Percentiles rank a stretch among this genome's conserved stretches.
Conservation (phyloP, 345 rosid genomes). For the Citrus glauca region DNA sequence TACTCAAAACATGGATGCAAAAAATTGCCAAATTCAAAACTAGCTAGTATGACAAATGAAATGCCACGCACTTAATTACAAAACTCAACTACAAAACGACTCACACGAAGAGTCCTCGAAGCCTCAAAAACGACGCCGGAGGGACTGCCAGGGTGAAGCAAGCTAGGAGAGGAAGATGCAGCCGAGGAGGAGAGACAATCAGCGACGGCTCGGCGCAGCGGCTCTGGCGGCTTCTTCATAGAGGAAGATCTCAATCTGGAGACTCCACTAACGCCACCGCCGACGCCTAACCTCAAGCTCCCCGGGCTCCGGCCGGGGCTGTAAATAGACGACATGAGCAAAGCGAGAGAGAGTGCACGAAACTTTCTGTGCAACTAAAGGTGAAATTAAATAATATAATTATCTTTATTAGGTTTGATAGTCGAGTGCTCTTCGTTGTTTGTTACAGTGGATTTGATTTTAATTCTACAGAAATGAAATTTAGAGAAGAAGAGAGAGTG, state of each 20-base stretch:
- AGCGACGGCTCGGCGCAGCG: conserved; percentile 85
- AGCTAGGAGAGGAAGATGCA: conserved; percentile 39
- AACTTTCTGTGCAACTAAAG: background rate
- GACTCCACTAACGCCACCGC: conserved; percentile 29
- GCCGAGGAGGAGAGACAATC: conserved; percentile 66
- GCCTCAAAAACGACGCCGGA: conserved; percentile 63
- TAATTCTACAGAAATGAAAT: conserved; percentile 19
- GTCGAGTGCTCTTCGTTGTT: background rate
- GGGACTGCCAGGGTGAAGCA: conserved; percentile 54
- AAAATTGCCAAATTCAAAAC: background rate
- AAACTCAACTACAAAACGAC: conserved; percentile 25
- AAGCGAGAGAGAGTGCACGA: background rate
- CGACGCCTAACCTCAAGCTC: conserved; percentile 44
- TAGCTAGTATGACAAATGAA: background rate
- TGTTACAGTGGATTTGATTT: conserved; percentile 1
- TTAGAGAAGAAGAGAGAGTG: background rate
- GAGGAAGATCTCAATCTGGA: conserved; percentile 89
- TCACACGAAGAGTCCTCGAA: conserved; percentile 90
- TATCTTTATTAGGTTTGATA: background rate
- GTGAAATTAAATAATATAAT: background rate
- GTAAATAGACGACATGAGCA: conserved; percentile 46
- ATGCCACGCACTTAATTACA: background rate
- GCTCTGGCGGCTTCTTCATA: conserved; percentile 89
- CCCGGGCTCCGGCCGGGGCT: conserved; percentile 74
- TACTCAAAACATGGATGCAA: background rate